Evolutionary conservation across 352 stramenopile species (phyloP), one percentile per base, ranked within the genome.

Genomic region (Globisporangium spiculum): DNA sequence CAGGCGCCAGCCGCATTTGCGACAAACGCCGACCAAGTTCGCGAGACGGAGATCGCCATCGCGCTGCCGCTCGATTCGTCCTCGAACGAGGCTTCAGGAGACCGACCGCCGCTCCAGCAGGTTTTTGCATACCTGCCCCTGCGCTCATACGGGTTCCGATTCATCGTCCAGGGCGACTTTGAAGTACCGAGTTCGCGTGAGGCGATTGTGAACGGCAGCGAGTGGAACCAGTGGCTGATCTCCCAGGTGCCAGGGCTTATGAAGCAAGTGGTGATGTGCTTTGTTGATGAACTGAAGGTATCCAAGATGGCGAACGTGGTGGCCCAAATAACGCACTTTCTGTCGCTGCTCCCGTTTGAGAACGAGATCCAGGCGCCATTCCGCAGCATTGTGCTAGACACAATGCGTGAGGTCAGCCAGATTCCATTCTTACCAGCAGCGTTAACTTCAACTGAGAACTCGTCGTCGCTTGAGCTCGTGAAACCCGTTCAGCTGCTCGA

Each of bases 201-300:
- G 63, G 86, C 88, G 9, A 90, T 97, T 27, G 81, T 80, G 16
- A 92, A 89, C 53, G 84, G 86, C 3, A 94, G 85, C 65, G 83
- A 91, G 50, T 97, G 90, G 90, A 97, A 97, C 59, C 86, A 94
- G 70, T 96, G 86, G 87, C 83, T 97, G 18, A 75, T 96, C 16
- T 80, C 85, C 9, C 83, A 89, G 36, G 79, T 92, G 34, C 84
- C 90, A 2, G 54, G 67, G 2, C 73, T 97, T 2, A 68, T 96
- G 50, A 59, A 24, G 16, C 70, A 61, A 9, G 72, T 52, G 1
- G 72, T 77, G 4, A 60, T 44, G 46, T 55, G 63, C 30, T 74
- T 71, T 63, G 54, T 78, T 24, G 7, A 62, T 9, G 59, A 75
- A 48, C 26, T 68, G 32, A 66, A 36, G 20, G 26, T 22, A 3